Evolutionary conservation across 192 early-diverging fungal genomes (phyloP), one percentile per base, ranked within the genome.

Genomic region (Coemansia sp.): DNA sequence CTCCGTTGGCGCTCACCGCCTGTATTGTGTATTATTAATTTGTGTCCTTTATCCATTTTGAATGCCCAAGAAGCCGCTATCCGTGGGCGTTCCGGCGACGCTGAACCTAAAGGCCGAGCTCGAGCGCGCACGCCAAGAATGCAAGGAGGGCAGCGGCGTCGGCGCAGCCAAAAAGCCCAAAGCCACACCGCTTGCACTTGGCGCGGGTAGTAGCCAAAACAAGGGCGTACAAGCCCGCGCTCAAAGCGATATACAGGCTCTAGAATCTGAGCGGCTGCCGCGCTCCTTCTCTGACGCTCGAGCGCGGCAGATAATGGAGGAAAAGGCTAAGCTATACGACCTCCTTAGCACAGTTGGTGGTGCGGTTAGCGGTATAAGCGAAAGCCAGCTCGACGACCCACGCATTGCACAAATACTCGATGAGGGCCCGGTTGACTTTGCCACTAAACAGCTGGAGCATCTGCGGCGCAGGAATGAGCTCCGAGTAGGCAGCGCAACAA

Each of bases 381-480:
- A 27, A 17, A 64, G 41, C 9, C 59, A 59, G 20, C 54, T 79
- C 20, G 77, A 66, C 35, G 77, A 66, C 15, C 31, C 59, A 6
- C 62, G 47, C 11, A 68, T 79, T 17, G 40, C 51, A 15, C 47
- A 45, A 41, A 82, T 82, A 36, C 62, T 82, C 0, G 73, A 76
- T 3, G 73, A 82, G 51, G 68, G 70, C 70, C 63, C 79, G 14
- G 73, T 82, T 24, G 79, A 82, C 46, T 82, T 82, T 76, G 65
- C 61, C 14, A 39, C 62, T 62, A 68, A 67, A 45, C 64, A 63
- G 47, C 31, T 40, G 37, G 36, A 59, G 32, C 61, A 56, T 12
- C n/a, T 47, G 10, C 41, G 19, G 20, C 56, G 56, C 56, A 38
- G 35, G 19, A 60, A 36, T 24, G 25, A 36, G 53, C 37, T 10